Evolutionary conservation across 2,329 filamentous ascomycete genomes (phyloP).

Genomic region (Fusarium sp.): DNA sequence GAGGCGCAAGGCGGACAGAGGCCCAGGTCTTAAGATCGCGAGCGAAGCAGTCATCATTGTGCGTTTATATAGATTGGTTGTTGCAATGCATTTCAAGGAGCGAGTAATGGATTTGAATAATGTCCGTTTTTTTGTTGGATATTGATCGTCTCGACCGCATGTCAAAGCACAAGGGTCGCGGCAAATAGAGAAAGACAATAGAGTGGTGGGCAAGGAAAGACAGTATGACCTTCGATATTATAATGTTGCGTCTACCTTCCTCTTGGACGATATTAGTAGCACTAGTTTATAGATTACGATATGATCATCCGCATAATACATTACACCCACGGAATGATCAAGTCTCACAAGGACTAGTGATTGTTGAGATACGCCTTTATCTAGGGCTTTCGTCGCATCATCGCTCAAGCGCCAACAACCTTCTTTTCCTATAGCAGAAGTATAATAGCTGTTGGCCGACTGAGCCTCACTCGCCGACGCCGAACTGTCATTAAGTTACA

Average conservation of each 20-base stretch:
- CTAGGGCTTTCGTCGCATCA: not conserved
- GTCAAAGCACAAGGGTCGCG: not conserved
- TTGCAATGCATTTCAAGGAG: slow-evolving; percentile 19
- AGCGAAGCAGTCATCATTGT: not conserved
- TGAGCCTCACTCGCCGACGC: not conserved
- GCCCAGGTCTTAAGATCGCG: not conserved
- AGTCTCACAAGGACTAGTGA: not conserved
- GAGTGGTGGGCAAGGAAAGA: slow-evolving; percentile 7
- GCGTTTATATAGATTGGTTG: slow-evolving; percentile 16
- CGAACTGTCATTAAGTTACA: not conserved
- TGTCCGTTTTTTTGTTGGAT: slow-evolving; percentile 11
- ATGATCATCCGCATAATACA: slow-evolving; percentile 6
- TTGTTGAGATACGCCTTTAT: not conserved
- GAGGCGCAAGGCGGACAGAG: not conserved
- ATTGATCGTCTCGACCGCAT: slow-evolving; percentile 1
- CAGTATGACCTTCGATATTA: not conserved
- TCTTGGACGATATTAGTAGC: not conserved
- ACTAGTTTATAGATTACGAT: not conserved
- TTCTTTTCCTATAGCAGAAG: not conserved
- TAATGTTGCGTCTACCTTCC: not conserved
- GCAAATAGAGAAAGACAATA: slow-evolving; percentile 11
- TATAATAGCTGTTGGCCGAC: not conserved
- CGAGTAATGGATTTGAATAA: slow-evolving; percentile 12
- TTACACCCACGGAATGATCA: not conserved
- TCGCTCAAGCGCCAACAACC: not conserved